Base-by-base conservation (phyloP, 1,284 basidiomycete genomes). In the Anthracocystis panici-leucophaei region DNA sequence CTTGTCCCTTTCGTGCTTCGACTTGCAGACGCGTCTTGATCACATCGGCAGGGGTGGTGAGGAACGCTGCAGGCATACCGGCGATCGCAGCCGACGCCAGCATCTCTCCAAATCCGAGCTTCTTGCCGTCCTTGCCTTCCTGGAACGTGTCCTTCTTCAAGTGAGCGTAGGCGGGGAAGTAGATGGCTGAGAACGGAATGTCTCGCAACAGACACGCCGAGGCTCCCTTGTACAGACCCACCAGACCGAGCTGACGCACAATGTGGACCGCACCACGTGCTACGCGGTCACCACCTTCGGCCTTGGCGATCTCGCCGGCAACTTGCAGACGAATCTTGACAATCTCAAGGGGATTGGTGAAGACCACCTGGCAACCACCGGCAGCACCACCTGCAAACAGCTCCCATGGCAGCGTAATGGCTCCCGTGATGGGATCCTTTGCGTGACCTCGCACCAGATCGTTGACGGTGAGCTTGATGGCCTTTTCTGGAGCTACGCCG, bases 1-100 rank as follows among this genome's bases (percentile, higher is more conserved):
- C 93, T 86, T 99, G 91, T 18, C 96, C 97, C 79, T 93, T 92
- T 72, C 92, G 90, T 38, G 94, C 92, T 86, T 99, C 97, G n/a
- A 94, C 92, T 86, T 99, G 97, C 74, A 99, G 88, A 62, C 96
- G 91, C n/a, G 96, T 99, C 89, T 99, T 99, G 86, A 98, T 93
- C 66, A 99, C 97, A 86, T 99, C 96, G 91, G 86, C 84, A 0
- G 85, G 86, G 33, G 79, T 87, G 40, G 87, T 86, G 9, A 85
- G 70, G 76, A 85, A 85, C 20, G 84, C 93, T 48, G 94, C 95
- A 53, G 96, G 95, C 94, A 97, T 97, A 78, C 96, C 96, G 67
- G 88, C 87, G 49, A 88, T 90, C 11, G 90, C 93, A 33, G 94
- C 94, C 48, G 93, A 89, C 63, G 90, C 87, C 56, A 99, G 88